Base-by-base conservation (phyloP, 768 basidiomycete species). In the Inosperma sp. region DNA sequence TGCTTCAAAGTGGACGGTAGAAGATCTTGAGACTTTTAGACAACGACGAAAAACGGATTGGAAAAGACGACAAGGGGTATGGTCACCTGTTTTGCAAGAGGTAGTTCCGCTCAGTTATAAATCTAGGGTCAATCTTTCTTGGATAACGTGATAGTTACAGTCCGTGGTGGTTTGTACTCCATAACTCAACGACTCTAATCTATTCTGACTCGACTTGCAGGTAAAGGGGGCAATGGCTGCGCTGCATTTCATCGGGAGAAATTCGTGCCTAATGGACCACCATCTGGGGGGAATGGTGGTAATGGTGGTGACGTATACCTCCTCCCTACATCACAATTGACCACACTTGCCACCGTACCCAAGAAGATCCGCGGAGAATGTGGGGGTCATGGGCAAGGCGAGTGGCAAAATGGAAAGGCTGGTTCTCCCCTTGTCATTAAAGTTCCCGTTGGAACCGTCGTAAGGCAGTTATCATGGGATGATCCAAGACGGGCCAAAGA, bases 211-310 rank as follows among this genome's bases (percentile, higher is more conserved):
- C 37, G 33, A 51, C 35, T 31, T 37, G 31, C 33, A 88, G 93
- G 93, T 13, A 82, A 78, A 60, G 94, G 94, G 16, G 95, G 95
- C 0, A 75, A 91, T 50, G 95, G 95, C 19, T 90, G 93, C 55
- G 90, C 87, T 19, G 93, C 95, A 5, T 96, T 97, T 60, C 87
- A 93, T 61, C 83, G 91, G 51, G 92, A 95, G 69, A 90, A 91
- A 62, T 92, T 79, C 67, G 81, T 81, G 50, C 80, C 86, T 1
- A 79, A 82, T 54, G 91, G 92, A 0, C 92, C 93, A 1, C 93
- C 95, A 0, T 94, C 93, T 8, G 95, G 95, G 1, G 95, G 94
- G 1, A 88, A 88, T 53, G 95, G 95, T 13, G 95, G 93, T 2
- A 77, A 78, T 39, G 95, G 94, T 22, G 93, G 90, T 4, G 83